Percentiles rank a stretch among this genome's conserved stretches.
Conservation (phyloP, 2,329 filamentous ascomycete species). For the Aspergillus persii region DNA sequence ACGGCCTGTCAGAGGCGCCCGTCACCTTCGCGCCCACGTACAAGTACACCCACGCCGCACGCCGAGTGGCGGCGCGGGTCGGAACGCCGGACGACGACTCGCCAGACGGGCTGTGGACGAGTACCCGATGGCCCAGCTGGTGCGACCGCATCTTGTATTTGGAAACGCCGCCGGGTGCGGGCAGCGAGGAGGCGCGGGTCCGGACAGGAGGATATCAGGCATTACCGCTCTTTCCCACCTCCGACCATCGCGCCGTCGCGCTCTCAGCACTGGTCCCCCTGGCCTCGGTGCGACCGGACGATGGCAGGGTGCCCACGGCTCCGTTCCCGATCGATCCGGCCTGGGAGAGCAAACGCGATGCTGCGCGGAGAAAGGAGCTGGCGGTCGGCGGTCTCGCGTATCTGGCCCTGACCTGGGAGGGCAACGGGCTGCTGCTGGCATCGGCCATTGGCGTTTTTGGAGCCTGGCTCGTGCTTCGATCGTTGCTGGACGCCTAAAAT, state of each 20-base stretch:
- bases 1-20: slow-evolving; percentile 71
- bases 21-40: slow-evolving; percentile 89
- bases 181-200: slow-evolving; percentile 39
- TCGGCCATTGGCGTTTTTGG: slow-evolving; percentile 38
- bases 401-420: slow-evolving; percentile 50
- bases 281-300: slow-evolving; percentile 27
- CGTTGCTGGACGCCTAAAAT: slow-evolving; percentile 26
- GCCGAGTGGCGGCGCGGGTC: slow-evolving; percentile 35
- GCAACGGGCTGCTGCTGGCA: slow-evolving; percentile 42
- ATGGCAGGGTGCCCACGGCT: slow-evolving; percentile 41
- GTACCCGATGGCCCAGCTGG: slow-evolving; percentile 86
- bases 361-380: slow-evolving; percentile 59
- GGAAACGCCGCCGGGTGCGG: slow-evolving; percentile 56
- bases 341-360: slow-evolving; percentile 55
- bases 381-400: slow-evolving; percentile 59
- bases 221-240: slow-evolving; percentile 74
- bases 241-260: slow-evolving; percentile 84
- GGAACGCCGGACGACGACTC: slow-evolving; percentile 26
- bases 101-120: slow-evolving; percentile 69
- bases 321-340: slow-evolving; percentile 58
- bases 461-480: slow-evolving; percentile 43
- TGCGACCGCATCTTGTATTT: slow-evolving; percentile 87
- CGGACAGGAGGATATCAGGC: slow-evolving; percentile 64
- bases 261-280: slow-evolving; percentile 68
- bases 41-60: slow-evolving; percentile 65